These are phyloP conservation scores for Cyberlindnera euphorbiiphila DNA, from an alignment of 805 yeast genomes.

Conservation along the genomic window DNA sequence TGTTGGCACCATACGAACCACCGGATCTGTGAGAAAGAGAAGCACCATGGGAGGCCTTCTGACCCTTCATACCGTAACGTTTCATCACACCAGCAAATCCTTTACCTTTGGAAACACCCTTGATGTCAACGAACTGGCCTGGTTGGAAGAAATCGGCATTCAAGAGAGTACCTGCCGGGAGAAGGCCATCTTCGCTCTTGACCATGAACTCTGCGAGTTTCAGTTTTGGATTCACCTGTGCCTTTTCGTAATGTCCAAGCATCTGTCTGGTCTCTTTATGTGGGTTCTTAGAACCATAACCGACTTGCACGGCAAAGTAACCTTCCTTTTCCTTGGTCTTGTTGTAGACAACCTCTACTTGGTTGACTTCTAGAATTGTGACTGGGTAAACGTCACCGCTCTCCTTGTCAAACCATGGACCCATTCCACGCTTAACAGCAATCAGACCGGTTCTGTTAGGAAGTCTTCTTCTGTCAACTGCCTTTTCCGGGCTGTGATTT, in stretches of 20 bases:
- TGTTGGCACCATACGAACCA: slow-evolving; percentile 96
- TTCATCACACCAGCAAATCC: slow-evolving; percentile 99
- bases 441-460: slow-evolving; percentile 79
- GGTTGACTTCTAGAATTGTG: slow-evolving; percentile 82
- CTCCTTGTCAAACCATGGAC: slow-evolving; percentile 66
- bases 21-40: slow-evolving; percentile 91
- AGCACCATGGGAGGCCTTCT: slow-evolving; percentile 93
- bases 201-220: slow-evolving; percentile 77
- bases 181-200: slow-evolving; percentile 55
- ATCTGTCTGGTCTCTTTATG: slow-evolving; percentile 59
- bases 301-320: slow-evolving; percentile 81
- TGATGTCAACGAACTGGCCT: slow-evolving; percentile 82
- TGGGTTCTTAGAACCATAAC: slow-evolving; percentile 66
- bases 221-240: slow-evolving; percentile 80
- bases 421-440: slow-evolving; percentile 87
- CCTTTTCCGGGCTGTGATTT: slow-evolving; percentile 63
- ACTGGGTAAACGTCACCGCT: slow-evolving; percentile 74
- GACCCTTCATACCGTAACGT: slow-evolving; percentile 85
- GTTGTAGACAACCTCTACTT: slow-evolving; percentile 78
- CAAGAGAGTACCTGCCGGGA: slow-evolving; percentile 74
- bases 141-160: slow-evolving; percentile 77
- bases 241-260: slow-evolving; percentile 75
- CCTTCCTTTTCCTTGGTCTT: slow-evolving; percentile 75
- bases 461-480: slow-evolving; percentile 68
- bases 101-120: slow-evolving; percentile 83